Evolutionary conservation across 495 filamentous ascomycete genomes (phyloP).

Genomic region (Penicillium atrosanguineum): DNA sequence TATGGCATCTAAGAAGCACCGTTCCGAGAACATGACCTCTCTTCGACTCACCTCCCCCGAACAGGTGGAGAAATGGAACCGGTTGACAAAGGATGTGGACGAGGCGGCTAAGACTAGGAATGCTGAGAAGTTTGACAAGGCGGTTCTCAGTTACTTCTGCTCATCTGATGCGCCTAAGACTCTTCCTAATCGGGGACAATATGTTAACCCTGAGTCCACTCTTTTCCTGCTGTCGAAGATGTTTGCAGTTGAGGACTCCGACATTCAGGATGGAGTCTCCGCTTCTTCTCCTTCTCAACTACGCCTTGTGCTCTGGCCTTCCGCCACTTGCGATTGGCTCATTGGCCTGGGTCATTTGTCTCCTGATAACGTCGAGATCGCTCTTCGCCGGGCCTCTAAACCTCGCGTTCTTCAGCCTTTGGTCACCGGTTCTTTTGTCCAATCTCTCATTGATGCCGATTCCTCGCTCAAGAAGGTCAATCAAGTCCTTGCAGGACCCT

Average conservation of each 20-base stretch:
- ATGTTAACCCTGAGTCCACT: conserved; percentile 42
- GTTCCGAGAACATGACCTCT: conserved; percentile 27
- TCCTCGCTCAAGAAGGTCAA: conserved; percentile 58
- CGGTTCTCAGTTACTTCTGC: conserved; percentile 37
- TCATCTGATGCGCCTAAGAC: conserved; percentile 16
- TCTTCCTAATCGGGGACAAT: conserved; percentile 23
- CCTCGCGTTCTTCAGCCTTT: conserved; percentile 41
- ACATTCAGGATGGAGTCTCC: conserved; percentile 15
- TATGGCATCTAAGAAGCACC: conserved; percentile 33
- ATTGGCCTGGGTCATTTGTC: conserved; percentile 61
- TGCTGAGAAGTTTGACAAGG: conserved; percentile 35
- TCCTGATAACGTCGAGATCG: conserved; percentile 56
- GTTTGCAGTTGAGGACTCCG: conserved; percentile 39
- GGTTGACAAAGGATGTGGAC: conserved; percentile 28
- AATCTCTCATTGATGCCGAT: conserved; percentile 59
- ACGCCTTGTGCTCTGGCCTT: conserved; percentile 49
- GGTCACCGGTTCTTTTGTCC: conserved; percentile 56
- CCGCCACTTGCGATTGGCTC: conserved; percentile 57
- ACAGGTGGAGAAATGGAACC: conserved; percentile 37
- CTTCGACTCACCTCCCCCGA: conserved; percentile 35
- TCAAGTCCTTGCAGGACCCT: conserved; percentile 46
- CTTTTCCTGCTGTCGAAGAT: conserved; percentile 55
- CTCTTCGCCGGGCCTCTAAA: conserved; percentile 52
- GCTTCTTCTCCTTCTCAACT: conserved; percentile 35
- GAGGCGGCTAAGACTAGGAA: conserved; percentile 27